Conservation (phyloP, 2,329 filamentous ascomycete species). For the Mycogone perniciosa region DNA sequence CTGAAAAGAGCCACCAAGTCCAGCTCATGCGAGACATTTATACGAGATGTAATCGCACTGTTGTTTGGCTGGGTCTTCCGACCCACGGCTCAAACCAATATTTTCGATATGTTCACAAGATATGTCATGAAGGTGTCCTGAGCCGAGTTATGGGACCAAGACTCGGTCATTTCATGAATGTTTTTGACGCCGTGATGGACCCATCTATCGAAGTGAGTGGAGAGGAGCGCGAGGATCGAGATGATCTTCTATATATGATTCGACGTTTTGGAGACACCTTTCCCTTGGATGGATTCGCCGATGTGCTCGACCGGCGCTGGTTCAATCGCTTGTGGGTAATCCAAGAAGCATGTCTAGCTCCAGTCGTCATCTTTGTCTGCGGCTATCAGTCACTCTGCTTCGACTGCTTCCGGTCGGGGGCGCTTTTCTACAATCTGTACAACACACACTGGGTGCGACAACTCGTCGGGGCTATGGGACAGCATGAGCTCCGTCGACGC, state of each 20-base stretch:
- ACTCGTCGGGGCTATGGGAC: constrained; percentile 6
- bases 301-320: constrained; percentile 25
- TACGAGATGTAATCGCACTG: constrained; percentile 14
- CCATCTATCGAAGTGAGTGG: constrained; percentile 15
- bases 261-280: constrained; percentile 17
- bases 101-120: constrained; percentile 15
- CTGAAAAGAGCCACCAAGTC: constrained; percentile 24
- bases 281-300: constrained; percentile 21
- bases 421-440: constrained; percentile 26
- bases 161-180: constrained; percentile 15
- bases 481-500: constrained; percentile 15
- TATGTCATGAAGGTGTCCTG: constrained; percentile 18
- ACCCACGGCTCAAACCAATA: constrained; percentile 18
- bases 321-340: constrained; percentile 30
- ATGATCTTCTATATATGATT: constrained; percentile 22
- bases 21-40: constrained; percentile 26
- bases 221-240: constrained; percentile 19
- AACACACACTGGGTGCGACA: constrained; percentile 23
- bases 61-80: constrained; percentile 25
- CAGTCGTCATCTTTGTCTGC: constrained; percentile 20
- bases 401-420: constrained; percentile 20
- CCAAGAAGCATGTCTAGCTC: constrained; percentile 27
- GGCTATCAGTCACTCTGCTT: constrained; percentile 21
- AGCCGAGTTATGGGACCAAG: constrained; percentile 21
- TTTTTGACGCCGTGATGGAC: constrained; percentile 27